These are phyloP conservation scores for Alternaria triticina DNA, from an alignment of 2,329 filamentous ascomycete genomes.

Conservation along the genomic window DNA sequence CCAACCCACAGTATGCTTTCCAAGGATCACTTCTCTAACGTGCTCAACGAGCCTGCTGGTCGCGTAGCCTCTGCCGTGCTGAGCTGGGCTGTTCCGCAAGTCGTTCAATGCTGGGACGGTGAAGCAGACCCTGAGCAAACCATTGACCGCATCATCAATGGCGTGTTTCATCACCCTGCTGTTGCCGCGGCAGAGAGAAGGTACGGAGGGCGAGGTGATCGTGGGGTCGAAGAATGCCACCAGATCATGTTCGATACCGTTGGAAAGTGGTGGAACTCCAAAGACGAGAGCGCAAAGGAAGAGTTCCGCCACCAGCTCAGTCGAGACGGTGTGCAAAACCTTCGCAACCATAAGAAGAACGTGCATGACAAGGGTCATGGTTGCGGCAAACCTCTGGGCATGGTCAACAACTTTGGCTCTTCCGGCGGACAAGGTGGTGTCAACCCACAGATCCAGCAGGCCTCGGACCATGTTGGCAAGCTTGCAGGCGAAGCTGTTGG, in stretches of 20 bases:
- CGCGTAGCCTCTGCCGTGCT: slow-evolving; percentile 80
- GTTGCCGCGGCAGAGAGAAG: slow-evolving; percentile 69
- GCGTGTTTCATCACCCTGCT: slow-evolving; percentile 88
- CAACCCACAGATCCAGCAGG: slow-evolving; percentile 39
- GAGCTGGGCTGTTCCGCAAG: slow-evolving; percentile 84
- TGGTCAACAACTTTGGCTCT: slow-evolving; percentile 66
- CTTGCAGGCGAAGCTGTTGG: slow-evolving; percentile 66
- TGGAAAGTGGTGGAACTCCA: slow-evolving; percentile 79
- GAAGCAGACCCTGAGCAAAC: slow-evolving; percentile 74
- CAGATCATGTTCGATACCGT: slow-evolving; percentile 79
- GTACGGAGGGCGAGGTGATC: slow-evolving; percentile 47
- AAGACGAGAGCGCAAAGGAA: slow-evolving; percentile 67
- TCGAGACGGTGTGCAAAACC: slow-evolving; percentile 75
- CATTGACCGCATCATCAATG: slow-evolving; percentile 77
- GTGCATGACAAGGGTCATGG: slow-evolving; percentile 85
- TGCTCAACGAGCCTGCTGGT: slow-evolving; percentile 87
- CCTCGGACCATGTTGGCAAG: slow-evolving; percentile 53
- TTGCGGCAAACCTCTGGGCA: slow-evolving; percentile 78
- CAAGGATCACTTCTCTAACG: slow-evolving; percentile 93
- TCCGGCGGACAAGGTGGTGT: slow-evolving; percentile 55
- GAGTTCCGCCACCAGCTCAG: slow-evolving; percentile 77
- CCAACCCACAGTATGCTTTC: slow-evolving; percentile 96
- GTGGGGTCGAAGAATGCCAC: slow-evolving; percentile 69
- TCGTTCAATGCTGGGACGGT: slow-evolving; percentile 88
- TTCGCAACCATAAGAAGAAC: slow-evolving; percentile 85